phyloP scores from a whole-genome alignment of 2,329 filamentous ascomycete genomes.

The Colletotrichum liaoningense region DNA sequence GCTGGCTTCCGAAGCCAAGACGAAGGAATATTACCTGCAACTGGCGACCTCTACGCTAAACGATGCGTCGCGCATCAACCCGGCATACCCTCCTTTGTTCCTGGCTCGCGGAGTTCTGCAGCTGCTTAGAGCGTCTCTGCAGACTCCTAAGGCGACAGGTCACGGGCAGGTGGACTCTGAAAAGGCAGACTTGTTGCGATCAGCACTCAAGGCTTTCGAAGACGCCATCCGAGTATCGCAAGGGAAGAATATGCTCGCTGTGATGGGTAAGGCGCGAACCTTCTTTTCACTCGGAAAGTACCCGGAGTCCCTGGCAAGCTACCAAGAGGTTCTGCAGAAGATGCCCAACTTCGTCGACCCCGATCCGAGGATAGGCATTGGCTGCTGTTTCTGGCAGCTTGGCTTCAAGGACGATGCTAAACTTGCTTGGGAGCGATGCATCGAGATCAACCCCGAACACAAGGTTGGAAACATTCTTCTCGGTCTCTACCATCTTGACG shows the following conservation, averaged over 20 bases:
- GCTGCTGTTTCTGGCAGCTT: slow-evolving; percentile 96
- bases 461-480: slow-evolving; percentile 92
- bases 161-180: slow-evolving; percentile 77
- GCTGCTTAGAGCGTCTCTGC: slow-evolving; percentile 87
- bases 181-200: slow-evolving; percentile 81
- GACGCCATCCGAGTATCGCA: slow-evolving; percentile 88
- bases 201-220: slow-evolving; percentile 93
- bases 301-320: slow-evolving; percentile 82
- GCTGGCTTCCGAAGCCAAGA: slow-evolving; percentile 78
- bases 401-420: slow-evolving; percentile 95
- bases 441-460: slow-evolving; percentile 84
- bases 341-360: slow-evolving; percentile 91
- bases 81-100: slow-evolving; percentile 90
- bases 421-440: slow-evolving; percentile 86
- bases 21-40: slow-evolving; percentile 93
- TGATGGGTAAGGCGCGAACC: slow-evolving; percentile 89
- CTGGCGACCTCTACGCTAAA: slow-evolving; percentile 92
- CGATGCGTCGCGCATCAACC: slow-evolving; percentile 94
- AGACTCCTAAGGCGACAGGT: slow-evolving; percentile 77
- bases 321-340: slow-evolving; percentile 87
- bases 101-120: slow-evolving; percentile 91
- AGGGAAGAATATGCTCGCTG: slow-evolving; percentile 90
- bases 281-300: slow-evolving; percentile 90
- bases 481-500: slow-evolving; percentile 89
- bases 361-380: slow-evolving; percentile 95